Evolutionary conservation across 768 basidiomycete species (phyloP).

Genomic region (Butyriboletus loyo): DNA sequence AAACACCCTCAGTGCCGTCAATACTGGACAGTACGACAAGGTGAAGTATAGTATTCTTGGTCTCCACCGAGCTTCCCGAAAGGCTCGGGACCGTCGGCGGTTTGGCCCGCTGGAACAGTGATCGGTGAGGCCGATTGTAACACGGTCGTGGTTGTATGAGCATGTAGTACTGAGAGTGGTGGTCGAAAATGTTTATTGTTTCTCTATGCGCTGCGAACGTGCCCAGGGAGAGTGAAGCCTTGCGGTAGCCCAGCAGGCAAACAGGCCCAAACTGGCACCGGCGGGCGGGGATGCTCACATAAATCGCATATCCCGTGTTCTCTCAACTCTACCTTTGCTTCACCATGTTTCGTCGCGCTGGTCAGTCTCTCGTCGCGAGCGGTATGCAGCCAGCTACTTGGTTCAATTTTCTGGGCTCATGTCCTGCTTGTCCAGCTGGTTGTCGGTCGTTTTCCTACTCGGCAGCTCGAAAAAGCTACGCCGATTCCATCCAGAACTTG

Average conservation of each 20-base stretch:
- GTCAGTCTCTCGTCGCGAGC: slow-evolving; percentile 50
- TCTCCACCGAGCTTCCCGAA: slow-evolving; percentile 72
- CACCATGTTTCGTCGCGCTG: slow-evolving; percentile 57
- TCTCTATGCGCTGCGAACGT: slow-evolving; percentile 1
- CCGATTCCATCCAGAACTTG: slow-evolving; percentile 87
- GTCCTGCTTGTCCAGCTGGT: slow-evolving; percentile 42
- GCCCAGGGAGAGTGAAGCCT: too few relatives aligned
- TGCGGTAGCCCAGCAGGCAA: slow-evolving; percentile 13
- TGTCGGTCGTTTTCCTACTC: slow-evolving; percentile 82
- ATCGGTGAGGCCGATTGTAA: background rate
- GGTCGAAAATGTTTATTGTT: slow-evolving; percentile 15
- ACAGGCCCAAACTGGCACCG: slow-evolving; percentile 25
- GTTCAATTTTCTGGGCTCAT: background rate
- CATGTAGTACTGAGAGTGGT: slow-evolving; percentile 15
- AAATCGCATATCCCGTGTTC: slow-evolving; percentile 6
- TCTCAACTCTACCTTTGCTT: slow-evolving; percentile 10
- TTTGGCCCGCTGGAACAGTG: slow-evolving; percentile 30
- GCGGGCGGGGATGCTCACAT: slow-evolving; percentile 19
- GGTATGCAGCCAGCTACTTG: slow-evolving; percentile 37
- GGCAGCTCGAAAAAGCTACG: slow-evolving; percentile 72
- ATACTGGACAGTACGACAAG: slow-evolving; percentile 66
- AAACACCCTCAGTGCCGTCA: slow-evolving; percentile 51
- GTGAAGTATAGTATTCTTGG: slow-evolving; percentile 75
- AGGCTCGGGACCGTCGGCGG: slow-evolving; percentile 62
- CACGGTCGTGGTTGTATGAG: slow-evolving; percentile 1